Conservation (phyloP, 1,284 basidiomycete species). For the Ustilago cynodontis region DNA sequence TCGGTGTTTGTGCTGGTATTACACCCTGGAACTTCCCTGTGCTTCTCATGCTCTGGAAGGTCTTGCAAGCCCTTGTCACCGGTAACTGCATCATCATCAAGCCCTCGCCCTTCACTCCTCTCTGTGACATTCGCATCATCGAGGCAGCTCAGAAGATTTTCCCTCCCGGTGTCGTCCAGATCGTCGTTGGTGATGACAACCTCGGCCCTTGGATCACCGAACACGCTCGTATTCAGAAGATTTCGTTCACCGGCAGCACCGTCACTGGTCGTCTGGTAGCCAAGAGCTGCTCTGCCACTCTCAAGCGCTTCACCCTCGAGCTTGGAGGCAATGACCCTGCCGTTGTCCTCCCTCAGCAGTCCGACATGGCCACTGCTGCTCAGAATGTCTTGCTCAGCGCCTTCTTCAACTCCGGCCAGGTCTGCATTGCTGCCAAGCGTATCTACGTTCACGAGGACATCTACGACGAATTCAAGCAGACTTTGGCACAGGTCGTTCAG, state of each 20-base stretch:
- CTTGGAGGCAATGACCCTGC: conserved; percentile 51
- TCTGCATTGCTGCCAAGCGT: conserved; percentile 46
- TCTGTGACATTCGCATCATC: conserved; percentile 48
- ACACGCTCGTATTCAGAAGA: conserved; percentile 48
- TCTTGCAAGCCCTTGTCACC: conserved; percentile 40
- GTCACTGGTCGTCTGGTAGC: conserved; percentile 44
- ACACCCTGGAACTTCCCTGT: conserved; percentile 56
- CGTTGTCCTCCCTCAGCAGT: conserved; percentile 32
- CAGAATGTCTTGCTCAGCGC: conserved; percentile 32
- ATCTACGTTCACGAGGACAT: conserved; percentile 56
- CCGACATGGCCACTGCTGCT: conserved; percentile 28
- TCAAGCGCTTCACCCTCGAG: conserved; percentile 55
- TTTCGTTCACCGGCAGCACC: conserved; percentile 52
- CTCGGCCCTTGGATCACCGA: conserved; percentile 51
- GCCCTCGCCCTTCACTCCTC: conserved; percentile 53
- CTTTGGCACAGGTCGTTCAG: conserved; percentile 22
- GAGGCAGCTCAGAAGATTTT: conserved; percentile 47
- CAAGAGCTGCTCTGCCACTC: conserved; percentile 47
- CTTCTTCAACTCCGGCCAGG: conserved; percentile 49
- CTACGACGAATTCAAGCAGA: conserved; percentile 50
- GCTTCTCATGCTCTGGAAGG: conserved; percentile 50
- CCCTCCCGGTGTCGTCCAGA: conserved; percentile 50
- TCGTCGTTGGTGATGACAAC: conserved; percentile 45
- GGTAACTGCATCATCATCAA: conserved; percentile 58
- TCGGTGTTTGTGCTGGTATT: conserved; percentile 51